Percentiles rank a stretch among this genome's conserved stretches.
Conservation (phyloP, 139 green algal species). For the Micractinium conductrix region DNA sequence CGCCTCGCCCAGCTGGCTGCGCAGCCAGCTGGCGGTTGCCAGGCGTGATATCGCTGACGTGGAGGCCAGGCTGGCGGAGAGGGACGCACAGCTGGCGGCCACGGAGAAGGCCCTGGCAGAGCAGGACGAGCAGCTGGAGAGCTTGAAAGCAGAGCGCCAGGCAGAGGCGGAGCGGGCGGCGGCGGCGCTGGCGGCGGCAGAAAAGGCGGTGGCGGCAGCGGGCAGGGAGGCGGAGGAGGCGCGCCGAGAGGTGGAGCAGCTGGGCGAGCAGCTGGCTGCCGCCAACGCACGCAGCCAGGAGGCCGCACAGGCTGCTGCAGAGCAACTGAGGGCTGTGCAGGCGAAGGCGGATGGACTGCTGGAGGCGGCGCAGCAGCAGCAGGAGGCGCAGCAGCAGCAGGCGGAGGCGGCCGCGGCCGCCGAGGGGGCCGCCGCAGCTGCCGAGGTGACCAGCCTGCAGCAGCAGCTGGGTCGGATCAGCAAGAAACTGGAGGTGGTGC, state of each 20-base stretch:
- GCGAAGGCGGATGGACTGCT: not conserved
- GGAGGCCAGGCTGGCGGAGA: not conserved
- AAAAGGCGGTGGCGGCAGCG: not conserved
- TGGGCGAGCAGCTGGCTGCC: not conserved
- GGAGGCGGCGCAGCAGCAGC: not conserved
- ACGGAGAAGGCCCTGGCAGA: not conserved
- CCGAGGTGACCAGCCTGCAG: not conserved
- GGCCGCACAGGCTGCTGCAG: not conserved
- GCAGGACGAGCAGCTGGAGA: not conserved
- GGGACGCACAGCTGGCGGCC: not conserved
- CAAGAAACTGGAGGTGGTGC: constrained; percentile 1
- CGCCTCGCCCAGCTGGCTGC: not conserved
- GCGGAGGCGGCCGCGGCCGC: not conserved
- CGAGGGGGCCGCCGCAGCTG: not conserved
- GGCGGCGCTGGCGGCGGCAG: not conserved
- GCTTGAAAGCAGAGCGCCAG: not conserved
- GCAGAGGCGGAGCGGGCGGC: not conserved
- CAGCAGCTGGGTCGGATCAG: not conserved
- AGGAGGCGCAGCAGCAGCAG: not conserved
- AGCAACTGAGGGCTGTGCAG: not conserved
- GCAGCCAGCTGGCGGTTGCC: not conserved
- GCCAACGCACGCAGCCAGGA: not conserved
- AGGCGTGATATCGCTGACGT: not conserved
- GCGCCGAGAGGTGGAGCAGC: not conserved
- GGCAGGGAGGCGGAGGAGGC: not conserved